These are phyloP conservation scores for Suhomyces sp. DNA, from an alignment of 805 yeast genomes.

Conservation along the genomic window DNA sequence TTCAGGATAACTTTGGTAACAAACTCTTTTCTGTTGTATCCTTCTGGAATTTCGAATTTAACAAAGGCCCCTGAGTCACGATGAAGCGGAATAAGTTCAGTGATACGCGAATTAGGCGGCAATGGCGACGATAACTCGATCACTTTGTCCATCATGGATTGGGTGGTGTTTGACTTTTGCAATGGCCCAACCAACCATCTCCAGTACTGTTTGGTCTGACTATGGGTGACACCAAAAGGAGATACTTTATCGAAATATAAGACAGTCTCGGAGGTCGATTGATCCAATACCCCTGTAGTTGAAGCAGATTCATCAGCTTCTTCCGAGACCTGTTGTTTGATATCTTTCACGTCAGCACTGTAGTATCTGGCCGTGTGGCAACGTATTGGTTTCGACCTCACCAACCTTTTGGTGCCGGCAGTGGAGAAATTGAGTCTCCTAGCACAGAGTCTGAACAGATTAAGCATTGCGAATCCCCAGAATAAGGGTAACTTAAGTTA, in stretches of 20 bases:
- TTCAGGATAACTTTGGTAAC: constrained; percentile 51
- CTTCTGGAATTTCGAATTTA: constrained; percentile 60
- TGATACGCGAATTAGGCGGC: constrained; percentile 39
- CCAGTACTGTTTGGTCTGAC: constrained; percentile 20
- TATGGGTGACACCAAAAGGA: constrained; percentile 26
- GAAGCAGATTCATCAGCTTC: constrained; percentile 32
- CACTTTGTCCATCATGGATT: constrained; percentile 19
- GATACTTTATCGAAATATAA: constrained; percentile 37
- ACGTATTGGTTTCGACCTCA: background rate
- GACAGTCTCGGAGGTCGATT: constrained; percentile 28
- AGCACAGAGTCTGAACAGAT: background rate
- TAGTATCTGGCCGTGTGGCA: constrained; percentile 1
- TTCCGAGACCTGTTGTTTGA: constrained; percentile 28
- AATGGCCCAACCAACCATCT: constrained; percentile 16
- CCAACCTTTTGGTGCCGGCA: background rate
- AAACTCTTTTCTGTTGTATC: constrained; percentile 47
- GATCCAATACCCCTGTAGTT: constrained; percentile 42
- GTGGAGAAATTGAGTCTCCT: background rate
- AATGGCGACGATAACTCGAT: constrained; percentile 21
- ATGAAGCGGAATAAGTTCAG: constrained; percentile 62
- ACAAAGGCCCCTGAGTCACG: constrained; percentile 96
- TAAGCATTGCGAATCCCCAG: background rate
- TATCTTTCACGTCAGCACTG: constrained; percentile 26
- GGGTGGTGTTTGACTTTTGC: constrained; percentile 11
- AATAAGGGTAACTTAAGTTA: background rate